Conservation (phyloP, 1,284 basidiomycete species). For the Pyrrhoderma lamaoense region DNA sequence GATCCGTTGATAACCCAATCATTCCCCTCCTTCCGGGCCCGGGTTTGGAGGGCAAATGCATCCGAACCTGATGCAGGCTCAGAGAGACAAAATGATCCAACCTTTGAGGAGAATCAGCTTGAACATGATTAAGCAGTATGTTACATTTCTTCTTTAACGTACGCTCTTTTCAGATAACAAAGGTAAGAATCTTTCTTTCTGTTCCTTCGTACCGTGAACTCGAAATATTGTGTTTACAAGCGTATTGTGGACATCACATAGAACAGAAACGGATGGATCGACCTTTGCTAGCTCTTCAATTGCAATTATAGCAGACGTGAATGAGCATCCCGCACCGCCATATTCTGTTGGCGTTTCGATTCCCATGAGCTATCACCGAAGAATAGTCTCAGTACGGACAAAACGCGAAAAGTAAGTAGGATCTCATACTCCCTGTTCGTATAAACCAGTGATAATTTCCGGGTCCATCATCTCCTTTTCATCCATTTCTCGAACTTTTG, state of each 20-base stretch:
- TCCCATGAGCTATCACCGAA: conserved; percentile 77
- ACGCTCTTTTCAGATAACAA: conserved; percentile 76
- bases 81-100: conserved; percentile 94
- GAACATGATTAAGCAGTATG: background rate
- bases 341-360: conserved; percentile 86
- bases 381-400: background rate
- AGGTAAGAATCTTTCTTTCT: conserved; percentile 88
- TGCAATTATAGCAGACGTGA: conserved; percentile 92
- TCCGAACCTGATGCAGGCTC: conserved; percentile 93
- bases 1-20: conserved; percentile 87
- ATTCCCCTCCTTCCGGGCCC: conserved; percentile 79
- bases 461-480: conserved; percentile 96
- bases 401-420: background rate
- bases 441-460: conserved; percentile 80
- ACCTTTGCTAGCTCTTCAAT: conserved; percentile 97
- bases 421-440: conserved; percentile 80
- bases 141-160: conserved; percentile 19
- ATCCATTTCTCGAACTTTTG: conserved; percentile 95
- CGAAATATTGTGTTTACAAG: conserved; percentile 94
- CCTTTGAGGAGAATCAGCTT: conserved; percentile 35
- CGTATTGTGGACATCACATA: conserved; percentile 98
- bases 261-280: conserved; percentile 93
- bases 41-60: conserved; percentile 94
- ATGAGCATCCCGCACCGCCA: conserved; percentile 86
- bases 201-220: conserved; percentile 77